A percentile compares a stretch with the other conserved stretches of the same genome.
Evolutionary conservation across 1,284 basidiomycete species (phyloP).

Genomic region (Apiotrichum veenhuisii): DNA sequence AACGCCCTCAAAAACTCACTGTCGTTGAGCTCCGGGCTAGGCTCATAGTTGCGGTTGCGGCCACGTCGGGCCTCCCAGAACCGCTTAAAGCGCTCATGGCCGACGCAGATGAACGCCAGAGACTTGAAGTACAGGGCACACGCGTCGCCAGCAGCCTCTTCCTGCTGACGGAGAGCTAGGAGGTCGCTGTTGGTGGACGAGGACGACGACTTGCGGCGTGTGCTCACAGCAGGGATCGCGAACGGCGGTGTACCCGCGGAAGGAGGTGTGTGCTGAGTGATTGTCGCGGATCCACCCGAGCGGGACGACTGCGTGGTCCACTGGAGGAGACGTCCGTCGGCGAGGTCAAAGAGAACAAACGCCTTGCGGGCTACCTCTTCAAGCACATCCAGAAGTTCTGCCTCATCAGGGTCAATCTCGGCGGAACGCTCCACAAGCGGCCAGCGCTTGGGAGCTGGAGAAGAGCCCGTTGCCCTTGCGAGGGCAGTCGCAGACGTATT

Average conservation of each 20-base stretch:
- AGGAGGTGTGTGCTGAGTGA: slow-evolving; percentile 7
- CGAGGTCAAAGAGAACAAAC: slow-evolving; percentile 85
- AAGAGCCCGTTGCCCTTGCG: slow-evolving; percentile 37
- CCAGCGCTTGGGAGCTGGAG: slow-evolving; percentile 22
- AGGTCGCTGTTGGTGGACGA: slow-evolving; percentile 37
- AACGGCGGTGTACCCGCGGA: slow-evolving; percentile 26
- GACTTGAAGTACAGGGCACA: slow-evolving; percentile 90
- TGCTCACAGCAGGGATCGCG: slow-evolving; percentile 8
- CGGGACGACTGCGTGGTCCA: slow-evolving; percentile 20
- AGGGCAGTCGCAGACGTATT: slow-evolving; percentile 41
- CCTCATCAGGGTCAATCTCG: slow-evolving; percentile 67
- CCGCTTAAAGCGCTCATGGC: slow-evolving; percentile 61
- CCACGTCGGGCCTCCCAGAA: slow-evolving; percentile 49
- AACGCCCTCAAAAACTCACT: slow-evolving; percentile 41
- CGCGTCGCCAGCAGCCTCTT: slow-evolving; percentile 69
- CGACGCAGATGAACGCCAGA: slow-evolving; percentile 87
- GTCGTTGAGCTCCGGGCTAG: slow-evolving; percentile 55
- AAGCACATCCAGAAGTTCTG: slow-evolving; percentile 66
- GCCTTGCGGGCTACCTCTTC: slow-evolving; percentile 95
- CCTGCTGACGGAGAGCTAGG: slow-evolving; percentile 65
- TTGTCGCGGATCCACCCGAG: slow-evolving; percentile 9
- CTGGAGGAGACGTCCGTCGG: slow-evolving; percentile 83
- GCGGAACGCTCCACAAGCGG: slow-evolving; percentile 32
- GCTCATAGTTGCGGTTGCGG: slow-evolving; percentile 28
- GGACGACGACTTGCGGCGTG: slow-evolving; percentile 27